These are phyloP conservation scores for Pseudodiploospora longispora DNA, from an alignment of 2,329 filamentous ascomycete genomes.

Conservation along the genomic window DNA sequence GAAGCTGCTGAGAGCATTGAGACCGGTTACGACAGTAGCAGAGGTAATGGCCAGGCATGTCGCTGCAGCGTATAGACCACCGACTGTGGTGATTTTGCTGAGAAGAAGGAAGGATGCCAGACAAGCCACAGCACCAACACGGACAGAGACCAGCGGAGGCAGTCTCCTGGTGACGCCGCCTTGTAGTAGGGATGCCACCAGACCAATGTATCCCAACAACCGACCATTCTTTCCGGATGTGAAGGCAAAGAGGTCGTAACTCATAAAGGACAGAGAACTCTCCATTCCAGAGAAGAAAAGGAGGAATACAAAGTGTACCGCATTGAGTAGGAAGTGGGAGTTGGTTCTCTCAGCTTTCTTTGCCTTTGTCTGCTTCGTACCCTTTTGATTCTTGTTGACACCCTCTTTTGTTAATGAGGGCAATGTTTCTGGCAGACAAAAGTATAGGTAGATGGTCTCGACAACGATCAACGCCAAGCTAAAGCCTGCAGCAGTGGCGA, in stretches of 20 bases:
- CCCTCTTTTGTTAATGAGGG: conserved; percentile 42
- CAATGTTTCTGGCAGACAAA: conserved; percentile 78
- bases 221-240: conserved; percentile 72
- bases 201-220: conserved; percentile 81
- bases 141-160: conserved; percentile 71
- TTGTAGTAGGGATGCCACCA: conserved; percentile 87
- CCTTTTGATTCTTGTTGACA: conserved; percentile 17
- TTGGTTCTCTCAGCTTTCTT: conserved; percentile 56
- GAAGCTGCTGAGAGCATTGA: conserved; percentile 88
- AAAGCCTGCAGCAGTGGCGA: conserved; percentile 84
- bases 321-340: conserved; percentile 72
- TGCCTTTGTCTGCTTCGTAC: not conserved
- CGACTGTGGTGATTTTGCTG: conserved; percentile 57
- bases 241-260: conserved; percentile 85
- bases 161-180: conserved; percentile 83
- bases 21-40: conserved; percentile 86
- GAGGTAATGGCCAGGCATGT: conserved; percentile 81
- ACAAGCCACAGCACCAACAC: conserved; percentile 70
- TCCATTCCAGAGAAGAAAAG: conserved; percentile 98
- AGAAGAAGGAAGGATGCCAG: conserved; percentile 75
- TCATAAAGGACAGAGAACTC: conserved; percentile 95
- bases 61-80: conserved; percentile 71
- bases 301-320: conserved; percentile 82
- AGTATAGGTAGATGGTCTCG: conserved; percentile 84
- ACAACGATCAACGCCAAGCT: conserved; percentile 75